These are phyloP conservation scores for Shiraia sp. DNA, from an alignment of 2,329 filamentous ascomycete species.

Conservation along the genomic window DNA sequence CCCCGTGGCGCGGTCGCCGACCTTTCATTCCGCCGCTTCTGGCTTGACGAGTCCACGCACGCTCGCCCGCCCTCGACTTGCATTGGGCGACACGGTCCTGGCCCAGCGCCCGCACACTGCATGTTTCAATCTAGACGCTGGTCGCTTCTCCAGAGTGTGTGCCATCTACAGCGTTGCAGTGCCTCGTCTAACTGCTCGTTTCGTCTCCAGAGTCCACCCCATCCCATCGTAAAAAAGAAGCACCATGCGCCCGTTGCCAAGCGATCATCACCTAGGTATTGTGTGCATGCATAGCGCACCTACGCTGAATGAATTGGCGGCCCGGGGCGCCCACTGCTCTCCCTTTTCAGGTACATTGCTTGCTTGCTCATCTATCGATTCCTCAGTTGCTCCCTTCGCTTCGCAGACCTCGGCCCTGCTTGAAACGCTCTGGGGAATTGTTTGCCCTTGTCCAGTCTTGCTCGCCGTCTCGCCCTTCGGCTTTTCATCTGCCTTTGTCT, in stretches of 20 bases:
- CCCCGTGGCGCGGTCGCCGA: too few relatives aligned
- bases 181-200: slow-evolving; percentile 1
- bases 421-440: neutral
- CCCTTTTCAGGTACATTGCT: slow-evolving; percentile 24
- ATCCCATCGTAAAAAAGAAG: neutral
- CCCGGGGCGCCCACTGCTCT: slow-evolving; percentile 16
- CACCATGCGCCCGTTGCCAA: slow-evolving; percentile 29
- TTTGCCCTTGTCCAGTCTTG: too few relatives aligned
- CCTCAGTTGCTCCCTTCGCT: slow-evolving; percentile 1
- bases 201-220: slow-evolving; percentile 1
- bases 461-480: too few relatives aligned
- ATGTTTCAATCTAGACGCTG: slow-evolving; percentile 24
- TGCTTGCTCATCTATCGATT: slow-evolving; percentile 9
- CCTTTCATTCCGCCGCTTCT: too few relatives aligned
- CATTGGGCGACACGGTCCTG: slow-evolving; percentile 12
- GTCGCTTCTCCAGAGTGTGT: slow-evolving; percentile 12
- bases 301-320: slow-evolving; percentile 13
- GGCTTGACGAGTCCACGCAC: too few relatives aligned
- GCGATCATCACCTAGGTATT: slow-evolving; percentile 28
- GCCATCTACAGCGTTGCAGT: neutral
- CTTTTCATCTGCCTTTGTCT: too few relatives aligned
- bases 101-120: slow-evolving; percentile 19
- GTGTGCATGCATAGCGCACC: slow-evolving; percentile 25
- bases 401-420: neutral
- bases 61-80: too few relatives aligned